A percentile compares a stretch with the other conserved stretches of the same genome.
Conservation (phyloP, 371 early-diverging fungal species). For the Mucor circinelloides region DNA sequence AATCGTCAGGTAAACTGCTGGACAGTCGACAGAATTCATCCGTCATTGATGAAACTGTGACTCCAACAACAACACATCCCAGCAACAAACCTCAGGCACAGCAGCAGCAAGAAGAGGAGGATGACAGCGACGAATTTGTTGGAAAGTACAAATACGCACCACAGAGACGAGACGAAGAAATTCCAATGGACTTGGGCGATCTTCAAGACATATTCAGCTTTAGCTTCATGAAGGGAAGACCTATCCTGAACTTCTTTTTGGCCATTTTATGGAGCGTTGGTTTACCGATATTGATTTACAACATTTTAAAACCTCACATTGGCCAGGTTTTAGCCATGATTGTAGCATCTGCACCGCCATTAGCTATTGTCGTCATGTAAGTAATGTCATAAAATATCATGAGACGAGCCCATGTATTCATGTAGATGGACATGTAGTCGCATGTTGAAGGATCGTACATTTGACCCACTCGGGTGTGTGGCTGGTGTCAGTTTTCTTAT, state of each 20-base stretch:
- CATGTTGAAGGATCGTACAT: constrained; percentile 25
- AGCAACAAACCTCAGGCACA: background rate
- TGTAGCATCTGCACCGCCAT: constrained; percentile 30
- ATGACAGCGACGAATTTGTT: constrained; percentile 10
- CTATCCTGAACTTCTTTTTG: constrained; percentile 29
- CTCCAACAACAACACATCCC: background rate
- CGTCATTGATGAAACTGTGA: background rate
- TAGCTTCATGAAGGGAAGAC: constrained; percentile 28
- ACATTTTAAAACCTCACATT: constrained; percentile 22
- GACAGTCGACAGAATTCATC: background rate
- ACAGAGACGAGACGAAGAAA: constrained; percentile 19
- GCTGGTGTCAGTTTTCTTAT: constrained; percentile 37
- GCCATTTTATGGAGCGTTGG: constrained; percentile 37
- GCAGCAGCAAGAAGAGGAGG: background rate
- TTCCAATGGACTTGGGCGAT: constrained; percentile 29
- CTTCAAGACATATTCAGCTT: constrained; percentile 31
- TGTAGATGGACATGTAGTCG: constrained; percentile 11
- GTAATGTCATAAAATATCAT: background rate
- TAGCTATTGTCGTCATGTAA: constrained; percentile 29
- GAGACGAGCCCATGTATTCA: background rate
- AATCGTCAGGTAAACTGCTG: background rate
- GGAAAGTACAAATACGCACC: constrained; percentile 15
- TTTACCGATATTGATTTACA: constrained; percentile 27
- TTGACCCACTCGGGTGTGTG: constrained; percentile 33
- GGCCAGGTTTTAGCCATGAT: constrained; percentile 36